These are phyloP conservation scores for Hyaloperonospora brassicae DNA, from an alignment of 352 stramenopile species.

Conservation along the genomic window DNA sequence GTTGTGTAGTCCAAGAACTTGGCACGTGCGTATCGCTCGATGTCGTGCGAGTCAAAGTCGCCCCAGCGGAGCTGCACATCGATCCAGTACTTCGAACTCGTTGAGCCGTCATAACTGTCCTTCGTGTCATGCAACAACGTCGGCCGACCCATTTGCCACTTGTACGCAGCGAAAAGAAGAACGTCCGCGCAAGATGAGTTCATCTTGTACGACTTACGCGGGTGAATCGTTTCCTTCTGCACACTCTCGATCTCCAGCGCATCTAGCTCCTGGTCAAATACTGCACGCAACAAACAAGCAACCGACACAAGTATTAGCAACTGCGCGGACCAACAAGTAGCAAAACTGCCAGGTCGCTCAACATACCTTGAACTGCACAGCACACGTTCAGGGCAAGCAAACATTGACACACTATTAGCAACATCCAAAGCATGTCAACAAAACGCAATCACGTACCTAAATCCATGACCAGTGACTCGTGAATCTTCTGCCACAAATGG, in stretches of 20 bases:
- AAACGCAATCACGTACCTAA: slow-evolving; percentile 13
- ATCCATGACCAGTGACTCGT: slow-evolving; percentile 98
- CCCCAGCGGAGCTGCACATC: slow-evolving; percentile 99
- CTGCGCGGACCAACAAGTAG: not conserved
- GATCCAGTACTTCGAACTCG: slow-evolving; percentile 98
- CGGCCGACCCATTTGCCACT: slow-evolving; percentile 91
- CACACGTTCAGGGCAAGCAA: not conserved
- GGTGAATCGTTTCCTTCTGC: slow-evolving; percentile 99
- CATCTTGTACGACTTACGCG: slow-evolving; percentile 99
- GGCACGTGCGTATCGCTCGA: slow-evolving; percentile 97
- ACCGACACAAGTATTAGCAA: slow-evolving; percentile 2
- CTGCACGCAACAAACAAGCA: slow-evolving; percentile 69
- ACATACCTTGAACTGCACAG: slow-evolving; percentile 11
- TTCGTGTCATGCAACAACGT: slow-evolving; percentile 90
- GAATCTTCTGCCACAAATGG: slow-evolving; percentile 99
- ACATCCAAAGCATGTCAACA: not conserved
- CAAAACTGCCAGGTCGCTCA: not conserved
- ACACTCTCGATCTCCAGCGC: slow-evolving; percentile 99
- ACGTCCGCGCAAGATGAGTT: slow-evolving; percentile 99
- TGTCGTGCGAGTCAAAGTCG: slow-evolving; percentile 99
- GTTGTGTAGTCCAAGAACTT: slow-evolving; percentile 99
- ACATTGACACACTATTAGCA: not conserved
- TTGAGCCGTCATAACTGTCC: slow-evolving; percentile 95
- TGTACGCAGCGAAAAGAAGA: slow-evolving; percentile 98
- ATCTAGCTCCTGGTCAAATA: slow-evolving; percentile 99